phyloP scores from a whole-genome alignment of 2,329 filamentous ascomycete species.

The Fusarium solani-melongenae region DNA sequence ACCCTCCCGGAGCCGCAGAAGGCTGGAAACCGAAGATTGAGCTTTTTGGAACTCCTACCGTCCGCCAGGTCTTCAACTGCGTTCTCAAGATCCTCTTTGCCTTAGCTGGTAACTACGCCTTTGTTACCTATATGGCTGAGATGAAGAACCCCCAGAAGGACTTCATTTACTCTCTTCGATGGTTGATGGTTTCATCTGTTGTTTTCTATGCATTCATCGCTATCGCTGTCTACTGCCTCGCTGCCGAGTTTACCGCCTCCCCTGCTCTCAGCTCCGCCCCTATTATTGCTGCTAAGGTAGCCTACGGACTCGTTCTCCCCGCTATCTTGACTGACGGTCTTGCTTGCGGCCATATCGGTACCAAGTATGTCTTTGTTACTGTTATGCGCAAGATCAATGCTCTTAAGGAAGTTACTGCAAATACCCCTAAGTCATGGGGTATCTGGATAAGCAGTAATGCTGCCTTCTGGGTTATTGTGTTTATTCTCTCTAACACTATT shows the following conservation, averaged over 20 bases:
- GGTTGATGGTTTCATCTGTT: constrained; percentile 22
- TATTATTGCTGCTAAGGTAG: constrained; percentile 26
- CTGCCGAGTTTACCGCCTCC: constrained; percentile 29
- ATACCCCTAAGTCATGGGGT: constrained; percentile 33
- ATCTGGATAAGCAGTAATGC: constrained; percentile 32
- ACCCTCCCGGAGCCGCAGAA: constrained; percentile 16
- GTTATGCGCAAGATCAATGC: constrained; percentile 33
- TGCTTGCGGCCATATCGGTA: constrained; percentile 32
- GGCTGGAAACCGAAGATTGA: constrained; percentile 28
- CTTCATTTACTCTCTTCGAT: constrained; percentile 24
- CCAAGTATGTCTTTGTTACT: constrained; percentile 35
- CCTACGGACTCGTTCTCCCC: constrained; percentile 36
- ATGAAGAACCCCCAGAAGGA: constrained; percentile 35
- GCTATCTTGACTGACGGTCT: constrained; percentile 32
- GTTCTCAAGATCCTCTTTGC: constrained; percentile 33
- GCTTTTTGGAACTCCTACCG: constrained; percentile 10
- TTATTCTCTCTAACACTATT: constrained; percentile 38
- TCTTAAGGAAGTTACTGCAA: constrained; percentile 25
- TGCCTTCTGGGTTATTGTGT: constrained; percentile 34
- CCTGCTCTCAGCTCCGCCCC: constrained; percentile 36
- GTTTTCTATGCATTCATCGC: constrained; percentile 29
- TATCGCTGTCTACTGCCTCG: constrained; percentile 30
- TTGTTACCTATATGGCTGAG: constrained; percentile 39
- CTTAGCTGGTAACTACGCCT: constrained; percentile 38
- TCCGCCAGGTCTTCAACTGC: constrained; percentile 24